Percentiles rank a stretch among this genome's conserved stretches.
Conservation (phyloP, 2,329 filamentous ascomycete species). For the Phoma sp. region DNA sequence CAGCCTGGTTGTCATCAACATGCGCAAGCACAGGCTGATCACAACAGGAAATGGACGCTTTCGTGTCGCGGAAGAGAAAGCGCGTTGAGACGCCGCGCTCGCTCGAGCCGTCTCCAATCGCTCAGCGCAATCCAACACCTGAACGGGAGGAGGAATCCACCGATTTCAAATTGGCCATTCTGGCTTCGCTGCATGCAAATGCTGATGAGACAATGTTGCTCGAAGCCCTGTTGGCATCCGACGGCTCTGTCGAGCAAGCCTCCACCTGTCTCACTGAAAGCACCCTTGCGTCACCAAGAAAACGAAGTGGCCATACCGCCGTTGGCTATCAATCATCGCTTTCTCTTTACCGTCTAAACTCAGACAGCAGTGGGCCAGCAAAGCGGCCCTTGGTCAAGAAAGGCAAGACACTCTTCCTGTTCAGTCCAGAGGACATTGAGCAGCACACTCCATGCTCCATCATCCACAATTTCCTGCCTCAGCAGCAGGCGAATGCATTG, state of each 20-base stretch:
- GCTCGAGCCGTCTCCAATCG: neutral
- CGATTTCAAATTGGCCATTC: conserved; percentile 83
- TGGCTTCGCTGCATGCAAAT: conserved; percentile 76
- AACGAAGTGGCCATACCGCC: conserved; percentile 27
- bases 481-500: conserved; percentile 73
- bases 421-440: conserved; percentile 79
- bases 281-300: conserved; percentile 41
- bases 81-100: conserved; percentile 22
- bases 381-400: conserved; percentile 68
- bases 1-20: neutral
- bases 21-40: neutral
- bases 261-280: conserved; percentile 59
- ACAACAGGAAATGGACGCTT: conserved; percentile 43
- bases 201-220: conserved; percentile 71
- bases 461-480: conserved; percentile 85
- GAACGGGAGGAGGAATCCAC: conserved; percentile 73
- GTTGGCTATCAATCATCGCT: conserved; percentile 54
- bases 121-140: neutral
- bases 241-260: conserved; percentile 75
- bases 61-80: conserved; percentile 47
- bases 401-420: conserved; percentile 83
- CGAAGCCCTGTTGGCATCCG: conserved; percentile 76
- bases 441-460: conserved; percentile 88
- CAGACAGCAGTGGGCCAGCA: neutral
- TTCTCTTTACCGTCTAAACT: conserved; percentile 30